A percentile compares a stretch with the other conserved stretches of the same genome.
phyloP scores from a whole-genome alignment of 345 rosid genomes.

The Cardamine chenopodiifolia region DNA sequence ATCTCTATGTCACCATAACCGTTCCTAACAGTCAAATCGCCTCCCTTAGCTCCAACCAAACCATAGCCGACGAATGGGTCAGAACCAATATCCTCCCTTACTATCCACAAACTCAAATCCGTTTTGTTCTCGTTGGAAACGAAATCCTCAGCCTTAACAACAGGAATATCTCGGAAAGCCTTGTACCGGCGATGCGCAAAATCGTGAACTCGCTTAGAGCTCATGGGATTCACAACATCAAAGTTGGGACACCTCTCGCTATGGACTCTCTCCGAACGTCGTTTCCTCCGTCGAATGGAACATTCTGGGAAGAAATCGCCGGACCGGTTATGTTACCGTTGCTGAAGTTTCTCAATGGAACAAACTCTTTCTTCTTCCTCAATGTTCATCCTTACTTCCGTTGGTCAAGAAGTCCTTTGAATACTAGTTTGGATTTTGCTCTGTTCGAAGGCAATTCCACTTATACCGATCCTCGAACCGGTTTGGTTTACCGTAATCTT shows the following conservation, averaged over 20 bases:
- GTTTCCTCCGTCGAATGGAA: conserved; percentile 71
- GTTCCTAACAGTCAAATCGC: conserved; percentile 62
- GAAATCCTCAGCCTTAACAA: conserved; percentile 43
- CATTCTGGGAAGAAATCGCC: conserved; percentile 61
- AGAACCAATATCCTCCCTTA: conserved; percentile 53
- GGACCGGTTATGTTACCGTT: conserved; percentile 53
- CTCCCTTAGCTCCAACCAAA: conserved; percentile 51
- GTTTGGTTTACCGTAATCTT: conserved; percentile 64
- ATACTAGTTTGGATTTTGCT: conserved; percentile 51
- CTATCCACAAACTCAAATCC: conserved; percentile 63
- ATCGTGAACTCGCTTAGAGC: conserved; percentile 52
- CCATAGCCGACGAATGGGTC: conserved; percentile 57
- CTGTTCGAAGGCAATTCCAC: conserved; percentile 50
- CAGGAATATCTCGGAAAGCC: conserved; percentile 39
- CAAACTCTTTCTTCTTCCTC: conserved; percentile 69
- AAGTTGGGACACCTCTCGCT: conserved; percentile 71
- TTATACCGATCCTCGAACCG: conserved; percentile 59
- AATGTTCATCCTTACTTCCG: conserved; percentile 80
- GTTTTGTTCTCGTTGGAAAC: conserved; percentile 62
- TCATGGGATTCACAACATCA: conserved; percentile 56
- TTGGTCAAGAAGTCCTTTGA: conserved; percentile 57
- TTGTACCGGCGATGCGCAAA: conserved; percentile 71
- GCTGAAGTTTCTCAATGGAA: conserved; percentile 64
- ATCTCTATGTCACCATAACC: conserved; percentile 60
- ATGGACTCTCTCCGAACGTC: conserved; percentile 64